phyloP scores from a whole-genome alignment of 768 basidiomycete genomes.

The Phlebiopsis flavidoalba region DNA sequence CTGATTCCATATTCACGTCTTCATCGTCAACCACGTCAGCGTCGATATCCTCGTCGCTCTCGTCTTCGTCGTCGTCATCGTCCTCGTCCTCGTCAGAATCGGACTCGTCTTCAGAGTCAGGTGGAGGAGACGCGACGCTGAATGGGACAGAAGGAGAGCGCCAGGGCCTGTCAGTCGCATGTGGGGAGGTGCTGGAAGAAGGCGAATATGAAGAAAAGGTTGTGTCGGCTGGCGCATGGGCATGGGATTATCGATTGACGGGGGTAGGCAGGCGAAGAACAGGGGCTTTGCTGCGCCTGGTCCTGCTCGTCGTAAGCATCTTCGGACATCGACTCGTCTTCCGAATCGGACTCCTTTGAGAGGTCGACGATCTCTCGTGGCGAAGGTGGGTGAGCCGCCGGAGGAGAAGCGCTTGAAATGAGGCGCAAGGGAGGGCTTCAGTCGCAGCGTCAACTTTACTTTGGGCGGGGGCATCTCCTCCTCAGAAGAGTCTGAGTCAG shows the following conservation, averaged over 20 bases:
- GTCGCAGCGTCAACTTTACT: conserved; percentile 65
- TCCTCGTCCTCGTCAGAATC: conserved; percentile 24
- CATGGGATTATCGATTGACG: neutral
- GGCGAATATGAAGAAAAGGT: conserved; percentile 49
- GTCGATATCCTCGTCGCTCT: neutral
- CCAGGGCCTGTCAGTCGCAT: conserved; percentile 22
- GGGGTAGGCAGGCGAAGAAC: conserved; percentile 18
- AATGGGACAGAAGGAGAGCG: conserved; percentile 57
- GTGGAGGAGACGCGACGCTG: conserved; percentile 52
- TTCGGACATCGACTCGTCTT: conserved; percentile 31
- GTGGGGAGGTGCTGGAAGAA: conserved; percentile 46
- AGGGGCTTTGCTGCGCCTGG: conserved; percentile 9
- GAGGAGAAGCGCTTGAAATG: conserved; percentile 21
- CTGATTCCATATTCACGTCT: neutral
- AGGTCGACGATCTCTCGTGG: conserved; percentile 35
- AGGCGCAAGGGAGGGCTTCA: conserved; percentile 42
- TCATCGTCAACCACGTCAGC: neutral
- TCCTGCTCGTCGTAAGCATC: conserved; percentile 30
- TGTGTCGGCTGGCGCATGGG: neutral
- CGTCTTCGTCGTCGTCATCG: neutral
- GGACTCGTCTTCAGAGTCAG: conserved; percentile 63
- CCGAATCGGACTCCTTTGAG: conserved; percentile 34
- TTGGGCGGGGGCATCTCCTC: conserved; percentile 45
- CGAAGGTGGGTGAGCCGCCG: conserved; percentile 13
- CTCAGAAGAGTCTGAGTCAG: conserved; percentile 24